Conservation (phyloP, 2,329 filamentous ascomycete genomes). For the Talaromyces sp. region DNA sequence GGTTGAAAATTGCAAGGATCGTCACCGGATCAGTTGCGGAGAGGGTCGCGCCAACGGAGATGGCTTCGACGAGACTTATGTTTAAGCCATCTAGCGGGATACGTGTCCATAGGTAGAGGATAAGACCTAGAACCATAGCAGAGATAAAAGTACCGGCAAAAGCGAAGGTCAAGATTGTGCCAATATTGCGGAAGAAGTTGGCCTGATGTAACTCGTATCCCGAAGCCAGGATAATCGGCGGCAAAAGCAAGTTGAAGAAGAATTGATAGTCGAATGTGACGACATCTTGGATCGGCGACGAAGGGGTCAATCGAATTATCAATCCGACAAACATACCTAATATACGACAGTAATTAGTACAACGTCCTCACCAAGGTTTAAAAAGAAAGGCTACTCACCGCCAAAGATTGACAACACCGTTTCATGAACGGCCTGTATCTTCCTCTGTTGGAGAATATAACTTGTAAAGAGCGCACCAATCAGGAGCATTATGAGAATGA, state of each 20-base stretch:
- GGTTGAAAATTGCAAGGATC: conserved; percentile 97
- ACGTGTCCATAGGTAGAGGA: conserved; percentile 83
- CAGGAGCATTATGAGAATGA: conserved; percentile 91
- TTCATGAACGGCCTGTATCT: conserved; percentile 95
- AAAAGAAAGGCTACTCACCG: conserved; percentile 51
- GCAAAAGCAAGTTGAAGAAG: conserved; percentile 98
- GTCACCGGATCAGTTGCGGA: conserved; percentile 97
- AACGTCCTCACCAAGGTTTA: neutral
- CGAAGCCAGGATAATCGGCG: conserved; percentile 93
- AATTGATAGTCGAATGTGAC: conserved; percentile 99
- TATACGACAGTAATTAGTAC: neutral
- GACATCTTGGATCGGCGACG: conserved; percentile 78
- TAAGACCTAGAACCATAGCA: conserved; percentile 84
- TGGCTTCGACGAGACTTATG: conserved; percentile 90
- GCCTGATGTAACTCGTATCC: conserved; percentile 97
- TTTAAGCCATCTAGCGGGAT: conserved; percentile 80
- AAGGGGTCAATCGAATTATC: conserved; percentile 74
- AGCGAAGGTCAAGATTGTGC: conserved; percentile 93
- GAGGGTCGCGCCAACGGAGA: conserved; percentile 91
- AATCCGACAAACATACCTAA: conserved; percentile 95
- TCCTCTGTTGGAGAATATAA: conserved; percentile 93
- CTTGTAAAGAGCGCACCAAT: conserved; percentile 94
- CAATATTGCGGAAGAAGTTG: conserved; percentile 98
- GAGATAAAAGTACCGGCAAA: conserved; percentile 97
- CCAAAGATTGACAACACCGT: conserved; percentile 98